Percentiles rank a stretch among this genome's conserved stretches.
These are phyloP conservation scores for Acanthamoeba sp. DNA, from an alignment of 208 protist genomes.

Conservation along the genomic window DNA sequence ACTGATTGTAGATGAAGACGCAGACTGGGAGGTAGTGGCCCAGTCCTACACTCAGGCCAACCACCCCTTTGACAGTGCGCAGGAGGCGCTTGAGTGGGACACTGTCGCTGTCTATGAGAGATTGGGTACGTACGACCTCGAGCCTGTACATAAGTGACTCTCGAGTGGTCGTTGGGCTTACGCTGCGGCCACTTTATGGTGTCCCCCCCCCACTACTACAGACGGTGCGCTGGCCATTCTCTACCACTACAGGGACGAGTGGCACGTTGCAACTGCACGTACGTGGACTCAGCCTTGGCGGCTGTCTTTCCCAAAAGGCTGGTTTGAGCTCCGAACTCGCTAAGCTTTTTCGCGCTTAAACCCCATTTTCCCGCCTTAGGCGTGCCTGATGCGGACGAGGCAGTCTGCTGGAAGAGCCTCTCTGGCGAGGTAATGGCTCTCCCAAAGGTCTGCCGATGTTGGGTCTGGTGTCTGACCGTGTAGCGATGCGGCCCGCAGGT, in stretches of 20 bases:
- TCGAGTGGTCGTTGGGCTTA: no score
- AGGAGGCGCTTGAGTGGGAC: neutral
- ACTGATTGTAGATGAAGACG: conserved; percentile 38
- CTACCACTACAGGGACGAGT: conserved; percentile 65
- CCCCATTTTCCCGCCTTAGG: neutral
- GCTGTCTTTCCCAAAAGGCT: no score
- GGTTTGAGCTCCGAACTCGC: no score
- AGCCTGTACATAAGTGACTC: no score
- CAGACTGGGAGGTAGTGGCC: neutral
- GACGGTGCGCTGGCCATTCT: conserved; percentile 13
- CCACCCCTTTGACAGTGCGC: neutral
- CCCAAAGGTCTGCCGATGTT: no score
- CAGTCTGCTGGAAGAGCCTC: conserved; percentile 58
- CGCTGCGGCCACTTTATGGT: no score
- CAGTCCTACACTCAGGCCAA: neutral
- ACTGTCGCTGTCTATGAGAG: neutral
- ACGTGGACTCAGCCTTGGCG: neutral
- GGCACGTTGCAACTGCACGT: conserved; percentile 51
- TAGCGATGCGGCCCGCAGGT: no score
- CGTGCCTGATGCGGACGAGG: conserved; percentile 25
- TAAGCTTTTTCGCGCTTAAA: no score
- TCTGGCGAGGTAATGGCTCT: neutral
- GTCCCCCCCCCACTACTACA: neutral
- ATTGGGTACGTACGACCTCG: neutral
- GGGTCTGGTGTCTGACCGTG: no score